Conservation (phyloP, 2,329 filamentous ascomycete genomes). For the Didymella exigua region DNA sequence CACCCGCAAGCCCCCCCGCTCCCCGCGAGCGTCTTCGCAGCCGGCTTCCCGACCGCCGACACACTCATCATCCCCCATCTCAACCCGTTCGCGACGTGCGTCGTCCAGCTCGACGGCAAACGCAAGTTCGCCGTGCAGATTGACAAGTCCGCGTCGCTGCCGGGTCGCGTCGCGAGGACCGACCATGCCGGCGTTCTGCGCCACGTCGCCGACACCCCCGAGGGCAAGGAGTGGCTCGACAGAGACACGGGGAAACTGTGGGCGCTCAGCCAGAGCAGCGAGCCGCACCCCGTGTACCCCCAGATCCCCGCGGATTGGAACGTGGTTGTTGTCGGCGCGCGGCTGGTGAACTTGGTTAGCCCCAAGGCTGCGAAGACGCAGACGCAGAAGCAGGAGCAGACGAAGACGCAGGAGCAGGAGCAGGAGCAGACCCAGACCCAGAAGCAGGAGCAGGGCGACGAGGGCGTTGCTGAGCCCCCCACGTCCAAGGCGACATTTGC, state of each 20-base stretch:
- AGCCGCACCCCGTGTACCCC: slow-evolving; percentile 5
- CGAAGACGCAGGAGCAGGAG: neutral
- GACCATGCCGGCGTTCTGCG: no score
- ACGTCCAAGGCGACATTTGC: neutral
- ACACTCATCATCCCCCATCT: slow-evolving; percentile 59
- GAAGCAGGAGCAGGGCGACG: no score
- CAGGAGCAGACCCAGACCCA: neutral
- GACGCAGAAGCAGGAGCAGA: neutral
- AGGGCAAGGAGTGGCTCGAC: slow-evolving; percentile 63
- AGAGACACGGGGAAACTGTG: slow-evolving; percentile 42
- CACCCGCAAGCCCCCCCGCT: slow-evolving; percentile 4
- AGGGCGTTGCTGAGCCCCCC: no score
- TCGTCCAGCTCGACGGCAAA: slow-evolving; percentile 83
- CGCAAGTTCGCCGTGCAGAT: slow-evolving; percentile 71
- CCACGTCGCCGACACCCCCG: slow-evolving; percentile 66
- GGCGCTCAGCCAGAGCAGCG: slow-evolving; percentile 20
- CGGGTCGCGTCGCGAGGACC: neutral
- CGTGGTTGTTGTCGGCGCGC: slow-evolving; percentile 70
- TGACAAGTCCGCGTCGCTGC: slow-evolving; percentile 52
- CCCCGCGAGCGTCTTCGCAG: slow-evolving; percentile 50
- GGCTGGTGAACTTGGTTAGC: slow-evolving; percentile 74
- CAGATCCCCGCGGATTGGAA: slow-evolving; percentile 48
- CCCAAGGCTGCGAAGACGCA: neutral
- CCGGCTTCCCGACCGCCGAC: slow-evolving; percentile 62
- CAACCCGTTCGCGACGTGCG: slow-evolving; percentile 61